Evolutionary conservation across 139 green algal species (phyloP).

Genomic region (Picochlorum sp.): DNA sequence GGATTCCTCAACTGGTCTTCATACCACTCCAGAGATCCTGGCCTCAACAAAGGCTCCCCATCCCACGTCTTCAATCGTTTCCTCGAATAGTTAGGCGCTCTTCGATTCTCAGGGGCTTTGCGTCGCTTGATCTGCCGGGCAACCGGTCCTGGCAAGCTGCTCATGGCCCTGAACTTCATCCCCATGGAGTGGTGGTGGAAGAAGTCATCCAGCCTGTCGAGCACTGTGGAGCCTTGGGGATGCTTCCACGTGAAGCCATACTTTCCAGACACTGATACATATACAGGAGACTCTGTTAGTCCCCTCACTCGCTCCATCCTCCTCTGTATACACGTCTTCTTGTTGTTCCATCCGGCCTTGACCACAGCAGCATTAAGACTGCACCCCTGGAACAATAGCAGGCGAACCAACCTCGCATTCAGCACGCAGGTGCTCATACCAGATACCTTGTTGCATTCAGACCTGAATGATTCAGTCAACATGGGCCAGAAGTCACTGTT

Average conservation of each 20-base stretch:
- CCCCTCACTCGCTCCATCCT: background rate
- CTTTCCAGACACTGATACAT: background rate
- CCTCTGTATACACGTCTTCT: background rate
- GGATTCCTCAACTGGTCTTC: conserved; percentile 2
- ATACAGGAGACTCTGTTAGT: background rate
- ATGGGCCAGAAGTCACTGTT: too few relatives aligned
- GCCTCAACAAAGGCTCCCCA: background rate
- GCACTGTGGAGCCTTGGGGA: background rate
- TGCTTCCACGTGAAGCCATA: background rate
- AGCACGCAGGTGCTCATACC: too few relatives aligned
- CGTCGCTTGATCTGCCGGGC: too few relatives aligned
- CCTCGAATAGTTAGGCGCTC: background rate
- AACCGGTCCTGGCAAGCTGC: too few relatives aligned
- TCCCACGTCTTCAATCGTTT: background rate
- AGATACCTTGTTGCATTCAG: too few relatives aligned
- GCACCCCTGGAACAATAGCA: background rate
- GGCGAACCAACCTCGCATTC: background rate
- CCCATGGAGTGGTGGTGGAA: too few relatives aligned
- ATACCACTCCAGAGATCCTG: conserved; percentile 1
- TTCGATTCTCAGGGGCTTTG: too few relatives aligned
- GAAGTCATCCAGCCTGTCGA: too few relatives aligned
- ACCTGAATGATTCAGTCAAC: too few relatives aligned
- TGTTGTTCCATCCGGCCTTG: conserved; percentile 3
- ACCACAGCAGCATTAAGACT: background rate
- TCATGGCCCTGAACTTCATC: too few relatives aligned